Evolutionary conservation across 1,139 yeast species (phyloP).

Genomic region (Yamadazyma dendronema): DNA sequence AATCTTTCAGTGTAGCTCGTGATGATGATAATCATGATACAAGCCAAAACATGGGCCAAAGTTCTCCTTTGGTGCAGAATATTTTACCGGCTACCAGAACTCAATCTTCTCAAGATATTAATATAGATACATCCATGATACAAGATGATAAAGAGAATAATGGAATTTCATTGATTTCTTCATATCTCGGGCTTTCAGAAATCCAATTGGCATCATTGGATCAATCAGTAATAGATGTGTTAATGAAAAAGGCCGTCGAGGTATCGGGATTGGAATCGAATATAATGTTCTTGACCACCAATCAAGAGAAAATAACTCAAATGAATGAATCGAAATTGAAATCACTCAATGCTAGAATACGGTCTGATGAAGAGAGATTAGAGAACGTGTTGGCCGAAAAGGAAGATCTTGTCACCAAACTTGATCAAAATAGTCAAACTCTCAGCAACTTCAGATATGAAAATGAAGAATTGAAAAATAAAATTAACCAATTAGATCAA

Average conservation of each 20-base stretch:
- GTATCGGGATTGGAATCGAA: conserved; percentile 51
- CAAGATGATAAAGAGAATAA: conserved; percentile 7
- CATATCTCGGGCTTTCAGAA: conserved; percentile 36
- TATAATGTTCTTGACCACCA: conserved; percentile 48
- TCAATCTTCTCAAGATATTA: background rate
- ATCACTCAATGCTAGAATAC: conserved; percentile 27
- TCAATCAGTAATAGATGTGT: conserved; percentile 25
- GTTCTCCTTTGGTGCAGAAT: conserved; percentile 23
- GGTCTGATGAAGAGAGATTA: conserved; percentile 23
- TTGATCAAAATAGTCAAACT: conserved; percentile 14
- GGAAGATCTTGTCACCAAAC: conserved; percentile 23
- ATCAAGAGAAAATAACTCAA: conserved; percentile 53
- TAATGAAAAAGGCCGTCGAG: conserved; percentile 47
- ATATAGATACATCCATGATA: conserved; percentile 6
- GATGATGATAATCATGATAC: conserved; percentile 23
- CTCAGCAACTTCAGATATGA: conserved; percentile 19
- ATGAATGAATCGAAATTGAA: conserved; percentile 20
- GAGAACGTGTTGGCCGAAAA: conserved; percentile 28
- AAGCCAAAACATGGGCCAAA: conserved; percentile 11
- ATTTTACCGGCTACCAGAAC: conserved; percentile 5
- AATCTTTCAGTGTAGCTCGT: conserved; percentile 40
- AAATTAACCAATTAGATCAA: conserved; percentile 19
- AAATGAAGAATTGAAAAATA: conserved; percentile 22
- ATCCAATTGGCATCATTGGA: conserved; percentile 21
- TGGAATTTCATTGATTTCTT: conserved; percentile 13